Evolutionary conservation across 2,329 filamentous ascomycete genomes (phyloP), one percentile per base, ranked within the genome.

Genomic region (Ophiosphaerella herpotricha): DNA sequence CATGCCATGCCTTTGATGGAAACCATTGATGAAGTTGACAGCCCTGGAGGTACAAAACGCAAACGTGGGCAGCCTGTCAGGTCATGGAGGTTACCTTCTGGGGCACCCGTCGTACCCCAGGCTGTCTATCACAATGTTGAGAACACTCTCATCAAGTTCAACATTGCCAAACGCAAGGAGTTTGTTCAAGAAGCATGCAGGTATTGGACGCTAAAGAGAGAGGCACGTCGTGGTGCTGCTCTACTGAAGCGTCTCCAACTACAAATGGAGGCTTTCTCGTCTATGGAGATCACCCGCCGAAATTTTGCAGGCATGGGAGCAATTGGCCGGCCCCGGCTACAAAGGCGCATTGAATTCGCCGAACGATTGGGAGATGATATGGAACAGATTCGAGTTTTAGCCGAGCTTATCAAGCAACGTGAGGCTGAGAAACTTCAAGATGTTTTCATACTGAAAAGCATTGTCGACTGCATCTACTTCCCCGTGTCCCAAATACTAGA

Each of bases 191-290:
- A 97, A 72, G 90, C 90, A 2, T 97, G 93, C 76, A 91, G 91
- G 62, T 99, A 97, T 75, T 99, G 94, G 94, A 97, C 94, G 0
- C 75, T 99, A 56, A 99, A 99, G 77, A 85, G 94, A 48, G 94
- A 99, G 73, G 90, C 93, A 54, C 86, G 94, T 31, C 84, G 94
- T 50, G 94, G 94, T 39, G 94, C 94, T 26, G 91, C 94, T 4
- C 80, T 99, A 47, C 82, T 99, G 52, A 97, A 97, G 75, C 86
- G 94, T 32, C 80, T 99, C 16, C 94, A 99, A 71, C 77, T 97
- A 49, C 92, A 97, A 72, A 89, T 97, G 82, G 93, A 97, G 73
- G 90, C 91, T 0, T 99, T 97, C 73, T 93, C 93, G 6, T 96
- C 91, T 0, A 96, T 97, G 88, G 94, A 99, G 74, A 87, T 99